These are phyloP conservation scores for Citrus maxima DNA, from an alignment of 345 rosid genomes.

Conservation along the genomic window DNA sequence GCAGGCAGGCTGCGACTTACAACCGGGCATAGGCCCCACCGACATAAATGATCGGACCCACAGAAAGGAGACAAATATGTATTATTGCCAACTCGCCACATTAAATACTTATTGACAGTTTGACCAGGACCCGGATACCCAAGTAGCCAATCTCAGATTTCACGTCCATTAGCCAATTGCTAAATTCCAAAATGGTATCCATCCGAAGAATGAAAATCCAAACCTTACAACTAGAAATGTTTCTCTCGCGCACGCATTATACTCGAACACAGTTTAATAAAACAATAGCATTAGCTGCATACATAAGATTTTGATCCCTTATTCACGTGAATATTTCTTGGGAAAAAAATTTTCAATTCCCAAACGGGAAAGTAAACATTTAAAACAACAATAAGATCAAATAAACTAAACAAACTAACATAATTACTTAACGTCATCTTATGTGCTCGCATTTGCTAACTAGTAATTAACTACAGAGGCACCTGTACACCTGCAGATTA, in stretches of 20 bases:
- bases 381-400: background rate
- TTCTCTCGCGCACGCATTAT: background rate
- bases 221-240: background rate
- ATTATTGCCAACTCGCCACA: constrained; percentile 12
- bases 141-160: background rate
- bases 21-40: background rate
- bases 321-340: background rate
- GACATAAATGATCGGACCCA: background rate
- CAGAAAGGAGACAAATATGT: background rate
- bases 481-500: constrained; percentile 10
- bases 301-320: background rate
- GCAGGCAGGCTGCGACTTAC: background rate
- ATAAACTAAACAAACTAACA: background rate
- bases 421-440: constrained; percentile 12
- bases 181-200: background rate
- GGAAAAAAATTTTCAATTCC: background rate
- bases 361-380: constrained; percentile 8
- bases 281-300: background rate
- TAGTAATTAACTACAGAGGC: background rate
- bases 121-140: background rate
- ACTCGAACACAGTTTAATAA: background rate
- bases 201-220: too few species aligned
- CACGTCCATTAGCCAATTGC: background rate
- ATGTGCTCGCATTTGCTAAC: constrained; percentile 4
- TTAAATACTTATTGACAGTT: constrained; percentile 15